Evolutionary conservation across 2,329 filamentous ascomycete species (phyloP).

Genomic region (Allantophomopsis lycopodina): DNA sequence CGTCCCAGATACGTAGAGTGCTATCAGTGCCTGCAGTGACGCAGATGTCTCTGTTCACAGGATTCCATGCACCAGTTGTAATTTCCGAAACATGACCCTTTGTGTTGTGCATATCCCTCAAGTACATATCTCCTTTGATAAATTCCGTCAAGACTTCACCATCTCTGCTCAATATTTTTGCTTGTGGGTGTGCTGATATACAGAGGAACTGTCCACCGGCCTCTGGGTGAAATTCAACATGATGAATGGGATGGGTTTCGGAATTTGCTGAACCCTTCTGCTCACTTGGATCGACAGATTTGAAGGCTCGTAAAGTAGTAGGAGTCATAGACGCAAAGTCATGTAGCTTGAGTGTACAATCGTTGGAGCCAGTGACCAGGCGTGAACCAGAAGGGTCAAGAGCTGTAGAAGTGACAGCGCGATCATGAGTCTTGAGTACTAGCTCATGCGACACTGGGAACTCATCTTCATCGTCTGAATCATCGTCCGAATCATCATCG

Average conservation of each 20-base stretch:
- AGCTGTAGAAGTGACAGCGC: constrained; percentile 70
- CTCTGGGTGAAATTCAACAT: constrained; percentile 73
- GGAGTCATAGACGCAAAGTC: constrained; percentile 95
- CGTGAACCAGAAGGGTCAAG: constrained; percentile 76
- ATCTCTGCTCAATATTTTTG: constrained; percentile 79
- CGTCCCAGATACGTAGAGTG: constrained; percentile 91
- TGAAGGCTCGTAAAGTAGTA: constrained; percentile 87
- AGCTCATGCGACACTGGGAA: constrained; percentile 90
- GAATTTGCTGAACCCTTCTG: constrained; percentile 56
- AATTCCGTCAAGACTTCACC: constrained; percentile 79
- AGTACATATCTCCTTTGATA: constrained; percentile 95
- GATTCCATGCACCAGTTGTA: constrained; percentile 82
- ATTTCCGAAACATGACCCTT: constrained; percentile 93
- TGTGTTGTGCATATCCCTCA: constrained; percentile 93
- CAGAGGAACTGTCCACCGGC: constrained; percentile 74
- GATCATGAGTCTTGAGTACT: constrained; percentile 81
- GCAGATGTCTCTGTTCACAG: constrained; percentile 69
- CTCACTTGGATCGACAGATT: constrained; percentile 74
- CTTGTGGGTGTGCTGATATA: constrained; percentile 77
- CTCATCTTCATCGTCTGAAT: constrained; percentile 66
- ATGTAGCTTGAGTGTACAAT: constrained; percentile 84
- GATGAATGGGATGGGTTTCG: constrained; percentile 81
- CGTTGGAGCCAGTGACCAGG: constrained; percentile 79
- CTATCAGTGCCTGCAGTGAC: constrained; percentile 91
- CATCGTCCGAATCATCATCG: constrained; percentile 40